Conservation (phyloP, 2,329 filamentous ascomycete genomes). For the Phialophora verrucosa region DNA sequence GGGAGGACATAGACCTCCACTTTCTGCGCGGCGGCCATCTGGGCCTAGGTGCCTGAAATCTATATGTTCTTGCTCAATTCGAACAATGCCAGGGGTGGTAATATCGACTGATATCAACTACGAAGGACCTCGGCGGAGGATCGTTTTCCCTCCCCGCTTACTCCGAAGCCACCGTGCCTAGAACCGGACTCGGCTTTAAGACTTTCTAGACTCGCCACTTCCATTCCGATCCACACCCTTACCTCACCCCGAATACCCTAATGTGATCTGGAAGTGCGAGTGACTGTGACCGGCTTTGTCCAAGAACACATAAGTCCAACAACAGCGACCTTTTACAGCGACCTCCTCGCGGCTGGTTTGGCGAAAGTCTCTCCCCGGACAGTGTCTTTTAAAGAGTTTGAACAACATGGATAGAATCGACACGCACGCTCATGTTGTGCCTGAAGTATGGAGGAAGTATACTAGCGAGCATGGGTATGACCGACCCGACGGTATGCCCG, state of each 20-base stretch:
- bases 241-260: too few relatives aligned
- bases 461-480: constrained; percentile 18
- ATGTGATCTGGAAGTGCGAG: neutral
- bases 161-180: neutral
- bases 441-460: constrained; percentile 21
- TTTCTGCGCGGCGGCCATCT: constrained; percentile 8
- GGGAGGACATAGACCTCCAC: constrained; percentile 21
- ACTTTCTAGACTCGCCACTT: neutral
- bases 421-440: constrained; percentile 27
- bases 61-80: too few relatives aligned
- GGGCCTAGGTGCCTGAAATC: neutral
- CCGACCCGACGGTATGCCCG: constrained; percentile 29
- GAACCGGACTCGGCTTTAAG: constrained; percentile 8
- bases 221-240: constrained; percentile 17
- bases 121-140: neutral
- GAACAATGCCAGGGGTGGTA: neutral
- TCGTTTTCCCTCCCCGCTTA: neutral
- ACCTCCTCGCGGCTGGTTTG: neutral
- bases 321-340: neutral
- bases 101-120: neutral
- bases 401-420: constrained; percentile 26
- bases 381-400: neutral
- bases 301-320: neutral
- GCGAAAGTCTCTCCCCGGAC: neutral
- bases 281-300: too few relatives aligned